Percentiles rank a stretch among this genome's conserved stretches.
These are phyloP conservation scores for Cyclotella distinguenda DNA, from an alignment of 108 stramenopile genomes.

Conservation along the genomic window DNA sequence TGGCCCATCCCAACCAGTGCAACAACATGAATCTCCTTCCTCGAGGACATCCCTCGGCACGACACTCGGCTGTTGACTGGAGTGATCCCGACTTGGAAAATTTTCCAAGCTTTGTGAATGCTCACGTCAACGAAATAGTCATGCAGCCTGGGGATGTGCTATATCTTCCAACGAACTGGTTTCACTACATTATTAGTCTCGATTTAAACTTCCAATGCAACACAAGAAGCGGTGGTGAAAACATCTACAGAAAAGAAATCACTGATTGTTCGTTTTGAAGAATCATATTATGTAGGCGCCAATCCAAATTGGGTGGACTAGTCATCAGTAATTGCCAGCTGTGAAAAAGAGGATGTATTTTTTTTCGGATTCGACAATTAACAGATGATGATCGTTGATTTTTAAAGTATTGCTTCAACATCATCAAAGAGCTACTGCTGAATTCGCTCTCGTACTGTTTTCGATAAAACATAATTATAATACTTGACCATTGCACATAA, in stretches of 20 bases:
- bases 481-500: constrained; percentile 36
- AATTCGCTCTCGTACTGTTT: not conserved
- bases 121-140: constrained; percentile 86
- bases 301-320: too few species aligned
- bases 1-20: constrained; percentile 91
- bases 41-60: constrained; percentile 80
- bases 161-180: constrained; percentile 95
- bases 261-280: constrained; percentile 52
- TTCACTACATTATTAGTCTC: constrained; percentile 94
- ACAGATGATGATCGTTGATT: too few species aligned
- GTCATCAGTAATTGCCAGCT: too few species aligned
- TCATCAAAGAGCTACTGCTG: not conserved
- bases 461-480: constrained; percentile 7
- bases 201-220: constrained; percentile 96
- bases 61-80: constrained; percentile 91
- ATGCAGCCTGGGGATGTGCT: constrained; percentile 93
- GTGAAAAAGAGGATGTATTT: too few species aligned
- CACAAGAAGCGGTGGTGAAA: constrained; percentile 79
- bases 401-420: too few species aligned
- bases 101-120: constrained; percentile 69
- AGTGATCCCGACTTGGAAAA: constrained; percentile 73
- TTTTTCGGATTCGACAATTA: too few species aligned
- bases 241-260: constrained; percentile 44
- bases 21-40: constrained; percentile 80
- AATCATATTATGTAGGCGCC: too few species aligned